Evolutionary conservation across 225 moss, liverwort and hornwort genomes (phyloP).

Genomic region (Pleurozium schreberi): DNA sequence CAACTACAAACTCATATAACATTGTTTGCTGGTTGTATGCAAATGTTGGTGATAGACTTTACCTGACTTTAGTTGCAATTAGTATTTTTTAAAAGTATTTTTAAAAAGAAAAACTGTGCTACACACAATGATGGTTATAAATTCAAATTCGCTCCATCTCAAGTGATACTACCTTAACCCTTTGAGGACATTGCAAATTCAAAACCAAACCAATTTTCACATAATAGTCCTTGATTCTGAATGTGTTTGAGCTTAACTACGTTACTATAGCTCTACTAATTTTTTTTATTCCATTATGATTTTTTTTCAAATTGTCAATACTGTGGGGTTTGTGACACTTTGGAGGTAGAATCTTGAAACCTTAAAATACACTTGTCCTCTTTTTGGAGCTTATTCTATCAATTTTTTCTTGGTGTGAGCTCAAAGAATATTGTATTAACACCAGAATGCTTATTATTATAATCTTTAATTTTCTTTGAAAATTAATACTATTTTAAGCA

Average conservation of each 20-base stretch:
- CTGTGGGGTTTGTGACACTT: accelerated
- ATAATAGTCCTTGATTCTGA: background rate
- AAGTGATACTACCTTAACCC: accelerated
- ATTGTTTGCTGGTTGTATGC: accelerated
- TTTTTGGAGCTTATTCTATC: background rate
- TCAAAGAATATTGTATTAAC: too few relatives aligned
- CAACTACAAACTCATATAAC: background rate
- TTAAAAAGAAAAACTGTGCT: accelerated
- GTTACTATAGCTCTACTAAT: too few relatives aligned
- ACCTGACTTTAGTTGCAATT: background rate
- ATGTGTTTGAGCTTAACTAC: accelerated
- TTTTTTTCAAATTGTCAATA: background rate
- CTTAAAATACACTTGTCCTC: background rate
- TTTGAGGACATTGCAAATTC: background rate
- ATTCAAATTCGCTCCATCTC: background rate
- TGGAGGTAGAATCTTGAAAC: background rate
- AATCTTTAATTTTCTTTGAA: background rate
- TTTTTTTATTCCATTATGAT: accelerated
- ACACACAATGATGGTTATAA: background rate
- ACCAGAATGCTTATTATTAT: background rate
- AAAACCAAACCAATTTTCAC: background rate
- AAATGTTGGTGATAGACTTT: background rate
- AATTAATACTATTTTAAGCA: background rate
- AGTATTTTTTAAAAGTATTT: background rate
- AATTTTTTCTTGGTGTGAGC: background rate